Evolutionary conservation across 768 basidiomycete species (phyloP).

Genomic region (Mycena olivaceomarginata): DNA sequence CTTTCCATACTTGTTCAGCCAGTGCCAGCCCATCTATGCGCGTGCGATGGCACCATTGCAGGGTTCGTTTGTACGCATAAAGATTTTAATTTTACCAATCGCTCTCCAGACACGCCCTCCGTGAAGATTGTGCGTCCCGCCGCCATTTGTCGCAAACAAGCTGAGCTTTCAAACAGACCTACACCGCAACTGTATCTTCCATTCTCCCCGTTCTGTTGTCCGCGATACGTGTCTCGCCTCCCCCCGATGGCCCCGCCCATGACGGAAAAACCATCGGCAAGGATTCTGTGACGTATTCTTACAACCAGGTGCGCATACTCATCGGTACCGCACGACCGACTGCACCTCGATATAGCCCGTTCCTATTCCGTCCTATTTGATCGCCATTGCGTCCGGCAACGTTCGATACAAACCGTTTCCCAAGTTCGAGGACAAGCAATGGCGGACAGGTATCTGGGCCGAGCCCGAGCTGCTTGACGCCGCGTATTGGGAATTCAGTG

Average conservation of each 20-base stretch:
- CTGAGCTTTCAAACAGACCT: constrained; percentile 71
- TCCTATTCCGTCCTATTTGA: constrained; percentile 93
- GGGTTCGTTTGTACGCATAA: constrained; percentile 57
- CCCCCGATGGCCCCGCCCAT: constrained; percentile 81
- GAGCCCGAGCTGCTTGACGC: constrained; percentile 89
- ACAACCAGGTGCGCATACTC: constrained; percentile 77
- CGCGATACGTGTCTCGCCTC: constrained; percentile 87
- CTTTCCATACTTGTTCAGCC: constrained; percentile 93
- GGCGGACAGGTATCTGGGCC: constrained; percentile 93
- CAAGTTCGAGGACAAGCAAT: constrained; percentile 75
- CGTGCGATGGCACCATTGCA: constrained; percentile 88
- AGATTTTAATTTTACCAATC: background rate
- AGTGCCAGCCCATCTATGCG: constrained; percentile 95
- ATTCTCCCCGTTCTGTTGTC: constrained; percentile 92
- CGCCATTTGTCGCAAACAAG: constrained; percentile 5
- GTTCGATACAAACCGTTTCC: constrained; percentile 83
- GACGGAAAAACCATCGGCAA: constrained; percentile 84
- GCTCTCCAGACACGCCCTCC: constrained; percentile 85
- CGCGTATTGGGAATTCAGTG: constrained; percentile 91
- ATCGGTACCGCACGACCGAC: background rate
- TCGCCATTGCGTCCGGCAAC: constrained; percentile 94
- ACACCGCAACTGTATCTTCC: constrained; percentile 85
- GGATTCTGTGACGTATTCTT: constrained; percentile 84
- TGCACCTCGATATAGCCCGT: constrained; percentile 70
- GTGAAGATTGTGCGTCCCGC: constrained; percentile 80